phyloP scores from a whole-genome alignment of 2,329 filamentous ascomycete genomes.

The Exophiala calicioides region DNA sequence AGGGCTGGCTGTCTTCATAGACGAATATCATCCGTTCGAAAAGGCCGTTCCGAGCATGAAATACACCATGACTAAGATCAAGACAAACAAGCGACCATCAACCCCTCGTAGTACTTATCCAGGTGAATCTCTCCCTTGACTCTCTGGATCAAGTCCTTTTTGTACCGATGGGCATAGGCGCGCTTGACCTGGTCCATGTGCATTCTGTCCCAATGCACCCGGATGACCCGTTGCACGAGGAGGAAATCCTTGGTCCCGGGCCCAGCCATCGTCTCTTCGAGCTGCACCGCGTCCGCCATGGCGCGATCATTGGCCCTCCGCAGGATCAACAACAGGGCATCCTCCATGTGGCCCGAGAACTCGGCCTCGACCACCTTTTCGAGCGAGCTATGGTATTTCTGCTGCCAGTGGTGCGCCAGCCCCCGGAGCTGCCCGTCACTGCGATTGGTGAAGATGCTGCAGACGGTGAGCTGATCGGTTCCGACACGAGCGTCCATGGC shows the following conservation, averaged over 20 bases:
- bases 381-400: slow-evolving; percentile 69
- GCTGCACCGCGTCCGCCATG: slow-evolving; percentile 74
- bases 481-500: slow-evolving; percentile 69
- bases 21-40: too few relatives aligned
- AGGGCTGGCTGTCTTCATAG: too few relatives aligned
- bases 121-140: slow-evolving; percentile 75
- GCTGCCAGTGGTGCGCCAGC: slow-evolving; percentile 72
- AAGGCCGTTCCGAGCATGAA: too few relatives aligned
- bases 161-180: slow-evolving; percentile 73
- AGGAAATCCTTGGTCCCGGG: slow-evolving; percentile 82
- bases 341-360: slow-evolving; percentile 90
- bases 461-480: slow-evolving; percentile 75
- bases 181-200: slow-evolving; percentile 75
- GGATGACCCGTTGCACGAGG: slow-evolving; percentile 74
- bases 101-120: slow-evolving; percentile 72
- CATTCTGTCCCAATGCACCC: slow-evolving; percentile 77
- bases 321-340: slow-evolving; percentile 79
- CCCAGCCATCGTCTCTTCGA: slow-evolving; percentile 88
- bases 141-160: slow-evolving; percentile 65
- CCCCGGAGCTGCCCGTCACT: slow-evolving; percentile 84
- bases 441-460: slow-evolving; percentile 71
- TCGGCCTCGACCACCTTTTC: slow-evolving; percentile 75
- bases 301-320: slow-evolving; percentile 75
- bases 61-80: too few relatives aligned
- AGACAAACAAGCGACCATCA: slow-evolving; percentile 68